A percentile compares a stretch with the other conserved stretches of the same genome.
phyloP scores from a whole-genome alignment of 2,329 filamentous ascomycete genomes.

The Colletotrichum sp. region DNA sequence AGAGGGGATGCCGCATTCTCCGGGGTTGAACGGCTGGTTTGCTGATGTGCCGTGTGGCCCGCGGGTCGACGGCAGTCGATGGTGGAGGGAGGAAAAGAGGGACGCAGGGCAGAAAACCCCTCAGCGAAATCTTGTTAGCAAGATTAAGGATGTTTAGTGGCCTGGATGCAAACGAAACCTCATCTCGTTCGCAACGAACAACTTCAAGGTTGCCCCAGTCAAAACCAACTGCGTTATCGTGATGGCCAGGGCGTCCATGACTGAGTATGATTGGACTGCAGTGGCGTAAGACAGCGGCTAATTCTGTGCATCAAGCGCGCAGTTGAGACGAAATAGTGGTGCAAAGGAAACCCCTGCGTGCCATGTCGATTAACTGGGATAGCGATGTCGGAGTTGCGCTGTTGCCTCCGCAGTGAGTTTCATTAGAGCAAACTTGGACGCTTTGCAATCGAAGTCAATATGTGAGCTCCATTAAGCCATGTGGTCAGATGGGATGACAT shows the following conservation, averaged over 20 bases:
- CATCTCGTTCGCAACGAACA: slow-evolving; percentile 2
- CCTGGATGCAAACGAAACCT: neutral
- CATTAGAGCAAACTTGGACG: neutral
- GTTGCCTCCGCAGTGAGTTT: slow-evolving; percentile 7
- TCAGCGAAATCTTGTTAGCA: neutral
- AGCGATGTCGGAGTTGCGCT: neutral
- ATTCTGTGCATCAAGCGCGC: neutral
- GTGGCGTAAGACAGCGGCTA: neutral
- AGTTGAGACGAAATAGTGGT: neutral
- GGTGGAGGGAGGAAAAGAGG: neutral
- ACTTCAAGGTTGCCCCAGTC: neutral
- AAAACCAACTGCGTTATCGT: neutral
- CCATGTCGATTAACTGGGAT: neutral
- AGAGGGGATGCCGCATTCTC: slow-evolving; percentile 4
- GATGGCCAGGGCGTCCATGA: neutral
- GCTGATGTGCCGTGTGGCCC: slow-evolving; percentile 7
- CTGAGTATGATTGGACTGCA: neutral
- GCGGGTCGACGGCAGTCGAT: neutral
- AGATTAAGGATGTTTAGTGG: slow-evolving; percentile 12
- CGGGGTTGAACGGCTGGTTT: neutral
- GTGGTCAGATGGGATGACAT: neutral
- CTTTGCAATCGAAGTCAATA: neutral
- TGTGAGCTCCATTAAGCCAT: neutral
- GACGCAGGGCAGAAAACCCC: neutral
- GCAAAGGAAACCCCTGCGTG: neutral